Evolutionary conservation across 495 filamentous ascomycete genomes (phyloP).

Genomic region (Neurospora sp.): DNA sequence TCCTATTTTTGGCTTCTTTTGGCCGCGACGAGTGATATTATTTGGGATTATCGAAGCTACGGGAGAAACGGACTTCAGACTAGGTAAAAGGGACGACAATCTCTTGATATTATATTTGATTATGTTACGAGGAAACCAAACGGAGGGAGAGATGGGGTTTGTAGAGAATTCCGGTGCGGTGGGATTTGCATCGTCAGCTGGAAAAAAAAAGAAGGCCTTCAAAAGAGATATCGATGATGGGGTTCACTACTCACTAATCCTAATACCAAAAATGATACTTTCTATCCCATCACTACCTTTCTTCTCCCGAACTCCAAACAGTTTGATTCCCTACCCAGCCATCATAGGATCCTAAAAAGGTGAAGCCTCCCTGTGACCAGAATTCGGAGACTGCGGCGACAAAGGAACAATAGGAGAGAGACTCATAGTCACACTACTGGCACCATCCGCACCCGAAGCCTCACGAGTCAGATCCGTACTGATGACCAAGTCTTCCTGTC

Average conservation of each 20-base stretch:
- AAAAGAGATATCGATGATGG: background rate
- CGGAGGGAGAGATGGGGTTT: background rate
- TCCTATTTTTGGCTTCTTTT: background rate
- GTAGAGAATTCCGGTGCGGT: background rate
- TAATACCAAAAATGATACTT: background rate
- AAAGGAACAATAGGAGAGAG: background rate
- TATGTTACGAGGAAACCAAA: background rate
- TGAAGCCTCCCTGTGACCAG: background rate
- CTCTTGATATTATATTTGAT: too few species aligned
- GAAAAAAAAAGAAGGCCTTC: background rate
- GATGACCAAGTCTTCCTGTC: slow-evolving; percentile 36
- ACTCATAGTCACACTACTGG: background rate
- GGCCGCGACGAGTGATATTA: background rate
- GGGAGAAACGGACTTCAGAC: background rate
- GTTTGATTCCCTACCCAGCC: background rate
- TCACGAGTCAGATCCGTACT: slow-evolving; percentile 27
- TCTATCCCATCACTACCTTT: background rate
- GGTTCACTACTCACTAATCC: background rate
- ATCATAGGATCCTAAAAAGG: background rate
- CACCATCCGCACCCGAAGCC: background rate
- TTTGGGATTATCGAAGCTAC: background rate
- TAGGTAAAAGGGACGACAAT: background rate
- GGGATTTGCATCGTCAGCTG: background rate
- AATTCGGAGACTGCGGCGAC: background rate
- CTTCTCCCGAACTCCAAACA: background rate